phyloP scores from a whole-genome alignment of 2,329 filamentous ascomycete genomes.

The Orbilia javanica region DNA sequence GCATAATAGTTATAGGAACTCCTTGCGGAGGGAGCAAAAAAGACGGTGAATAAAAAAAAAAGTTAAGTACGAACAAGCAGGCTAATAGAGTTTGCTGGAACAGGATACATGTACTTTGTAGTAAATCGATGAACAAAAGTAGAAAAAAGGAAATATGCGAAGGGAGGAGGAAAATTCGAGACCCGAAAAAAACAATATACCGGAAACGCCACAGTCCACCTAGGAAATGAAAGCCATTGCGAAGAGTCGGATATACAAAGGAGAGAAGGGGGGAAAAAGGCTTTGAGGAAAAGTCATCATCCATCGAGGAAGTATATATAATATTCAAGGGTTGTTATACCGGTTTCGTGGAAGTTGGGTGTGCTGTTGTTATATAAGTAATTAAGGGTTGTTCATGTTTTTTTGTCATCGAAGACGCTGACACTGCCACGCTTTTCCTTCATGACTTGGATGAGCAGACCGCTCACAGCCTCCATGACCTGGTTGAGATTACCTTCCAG shows the following conservation, averaged over 20 bases:
- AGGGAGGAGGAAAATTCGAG: background rate
- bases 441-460: conserved; percentile 31
- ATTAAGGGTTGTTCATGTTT: background rate
- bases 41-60: background rate
- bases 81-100: background rate
- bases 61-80: background rate
- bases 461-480: conserved; percentile 52
- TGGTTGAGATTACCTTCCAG: conserved; percentile 41
- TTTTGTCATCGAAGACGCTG: conserved; percentile 14
- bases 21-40: background rate
- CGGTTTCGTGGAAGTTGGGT: background rate
- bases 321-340: no score
- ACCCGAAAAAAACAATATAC: background rate
- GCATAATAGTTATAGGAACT: no score
- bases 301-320: background rate
- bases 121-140: background rate
- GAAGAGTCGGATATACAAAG: background rate
- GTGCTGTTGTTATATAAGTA: background rate
- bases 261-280: background rate
- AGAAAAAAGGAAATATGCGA: background rate
- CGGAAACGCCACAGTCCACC: background rate
- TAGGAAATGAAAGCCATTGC: background rate
- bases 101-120: background rate
- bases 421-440: conserved; percentile 8
- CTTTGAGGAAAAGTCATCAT: background rate